phyloP scores from a whole-genome alignment of 2,329 filamentous ascomycete species.

The Ceratocystis ficicola region DNA sequence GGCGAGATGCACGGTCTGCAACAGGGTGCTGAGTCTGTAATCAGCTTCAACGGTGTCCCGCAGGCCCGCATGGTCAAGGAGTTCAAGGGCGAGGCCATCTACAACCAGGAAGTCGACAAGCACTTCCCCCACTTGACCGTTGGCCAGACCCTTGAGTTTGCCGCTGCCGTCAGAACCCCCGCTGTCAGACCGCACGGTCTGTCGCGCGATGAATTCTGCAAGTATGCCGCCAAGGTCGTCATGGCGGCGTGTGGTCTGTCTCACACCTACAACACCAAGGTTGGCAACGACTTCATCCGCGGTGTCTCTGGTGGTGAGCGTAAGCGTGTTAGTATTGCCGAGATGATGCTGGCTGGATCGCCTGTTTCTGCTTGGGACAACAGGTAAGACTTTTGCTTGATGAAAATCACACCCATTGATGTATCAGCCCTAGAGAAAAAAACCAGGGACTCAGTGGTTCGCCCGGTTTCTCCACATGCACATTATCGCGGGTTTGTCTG shows the following conservation, averaged over 20 bases:
- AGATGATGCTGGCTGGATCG: slow-evolving; percentile 56
- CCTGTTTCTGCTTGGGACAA: slow-evolving; percentile 56
- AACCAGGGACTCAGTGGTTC: neutral
- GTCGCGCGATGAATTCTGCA: slow-evolving; percentile 45
- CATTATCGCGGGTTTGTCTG: neutral
- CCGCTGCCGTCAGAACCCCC: slow-evolving; percentile 55
- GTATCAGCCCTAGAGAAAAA: neutral
- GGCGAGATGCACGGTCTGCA: slow-evolving; percentile 48
- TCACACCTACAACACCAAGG: slow-evolving; percentile 59
- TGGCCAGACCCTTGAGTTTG: slow-evolving; percentile 61
- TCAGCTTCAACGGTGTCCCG: slow-evolving; percentile 53
- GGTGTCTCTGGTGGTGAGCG: slow-evolving; percentile 60
- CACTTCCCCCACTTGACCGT: slow-evolving; percentile 71
- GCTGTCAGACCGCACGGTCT: slow-evolving; percentile 52
- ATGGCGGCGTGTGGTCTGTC: slow-evolving; percentile 61
- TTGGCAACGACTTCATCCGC: slow-evolving; percentile 62
- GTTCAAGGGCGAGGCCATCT: slow-evolving; percentile 55
- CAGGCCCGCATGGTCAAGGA: slow-evolving; percentile 43
- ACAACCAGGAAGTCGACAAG: slow-evolving; percentile 64
- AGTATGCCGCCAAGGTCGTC: slow-evolving; percentile 52
- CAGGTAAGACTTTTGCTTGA: slow-evolving; percentile 29
- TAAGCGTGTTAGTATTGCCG: slow-evolving; percentile 72
- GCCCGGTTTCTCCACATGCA: neutral
- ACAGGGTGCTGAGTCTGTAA: slow-evolving; percentile 37
- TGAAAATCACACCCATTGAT: neutral